These are phyloP conservation scores for Lipomyces oligophaga DNA, from an alignment of 805 yeast species.

Conservation along the genomic window DNA sequence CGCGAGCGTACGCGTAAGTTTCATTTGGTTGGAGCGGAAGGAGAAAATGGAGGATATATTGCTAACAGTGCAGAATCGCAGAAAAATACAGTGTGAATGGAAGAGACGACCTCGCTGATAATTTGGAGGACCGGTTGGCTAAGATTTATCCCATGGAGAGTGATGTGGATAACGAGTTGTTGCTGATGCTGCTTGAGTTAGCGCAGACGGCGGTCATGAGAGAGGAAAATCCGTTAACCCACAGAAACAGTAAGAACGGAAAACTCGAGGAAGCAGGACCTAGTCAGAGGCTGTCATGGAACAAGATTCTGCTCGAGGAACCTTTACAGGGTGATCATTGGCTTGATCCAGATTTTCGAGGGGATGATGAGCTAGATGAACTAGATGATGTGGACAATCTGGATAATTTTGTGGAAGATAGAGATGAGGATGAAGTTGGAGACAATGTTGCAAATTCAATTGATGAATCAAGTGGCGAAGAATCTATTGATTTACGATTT, in stretches of 20 bases:
- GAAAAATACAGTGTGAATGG: conserved; percentile 35
- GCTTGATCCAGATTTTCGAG: conserved; percentile 17
- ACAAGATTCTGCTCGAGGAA: conserved; percentile 32
- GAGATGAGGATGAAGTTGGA: neutral
- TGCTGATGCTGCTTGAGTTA: neutral
- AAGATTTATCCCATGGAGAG: conserved; percentile 18
- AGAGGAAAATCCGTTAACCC: too few species aligned
- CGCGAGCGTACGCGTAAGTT: too few species aligned
- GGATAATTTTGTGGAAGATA: conserved; percentile 5
- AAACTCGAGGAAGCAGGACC: too few species aligned
- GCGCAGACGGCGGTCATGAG: too few species aligned
- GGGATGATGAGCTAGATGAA: too few species aligned
- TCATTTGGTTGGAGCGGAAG: too few species aligned
- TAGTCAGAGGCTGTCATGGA: too few species aligned
- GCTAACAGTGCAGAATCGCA: too few species aligned
- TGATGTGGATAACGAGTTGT: conserved; percentile 19
- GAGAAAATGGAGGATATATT: too few species aligned
- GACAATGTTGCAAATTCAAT: too few species aligned
- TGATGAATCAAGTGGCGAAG: conserved; percentile 17
- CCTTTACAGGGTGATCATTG: conserved; percentile 36
- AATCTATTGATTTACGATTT: conserved; percentile 20
- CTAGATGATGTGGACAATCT: conserved; percentile 11
- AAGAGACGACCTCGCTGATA: conserved; percentile 33
- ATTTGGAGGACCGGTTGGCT: conserved; percentile 30
- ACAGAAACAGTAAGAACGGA: too few species aligned